A percentile compares a stretch with the other conserved stretches of the same genome.
Conservation (phyloP, 768 basidiomycete species). For the Kockovaella imperatae region DNA sequence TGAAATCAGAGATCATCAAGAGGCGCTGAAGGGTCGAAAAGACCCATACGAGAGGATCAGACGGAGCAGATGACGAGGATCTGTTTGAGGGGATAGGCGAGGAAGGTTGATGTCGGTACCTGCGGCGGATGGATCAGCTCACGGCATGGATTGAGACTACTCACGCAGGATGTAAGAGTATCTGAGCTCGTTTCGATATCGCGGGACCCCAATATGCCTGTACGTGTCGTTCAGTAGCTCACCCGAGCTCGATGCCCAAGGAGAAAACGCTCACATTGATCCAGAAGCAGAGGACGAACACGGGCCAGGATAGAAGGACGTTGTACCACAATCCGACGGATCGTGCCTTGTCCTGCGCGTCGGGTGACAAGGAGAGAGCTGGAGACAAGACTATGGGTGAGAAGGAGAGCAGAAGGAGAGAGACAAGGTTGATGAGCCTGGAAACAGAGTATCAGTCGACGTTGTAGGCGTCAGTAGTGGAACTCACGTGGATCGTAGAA, state of each 20-base stretch:
- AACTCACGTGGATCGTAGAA: constrained; percentile 36
- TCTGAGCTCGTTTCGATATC: constrained; percentile 38
- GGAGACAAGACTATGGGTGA: constrained; percentile 38
- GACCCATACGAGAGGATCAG: constrained; percentile 13
- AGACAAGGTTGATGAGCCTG: constrained; percentile 43
- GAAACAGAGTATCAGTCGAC: neutral
- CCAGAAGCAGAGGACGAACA: constrained; percentile 42
- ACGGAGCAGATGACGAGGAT: constrained; percentile 1
- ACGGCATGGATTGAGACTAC: neutral
- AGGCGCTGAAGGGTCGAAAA: constrained; percentile 21
- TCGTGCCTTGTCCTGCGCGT: constrained; percentile 16
- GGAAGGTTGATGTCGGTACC: constrained; percentile 31
- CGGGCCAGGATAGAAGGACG: constrained; percentile 38
- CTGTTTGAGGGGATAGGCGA: constrained; percentile 12
- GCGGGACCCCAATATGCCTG: constrained; percentile 35
- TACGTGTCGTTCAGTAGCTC: neutral
- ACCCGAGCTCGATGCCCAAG: neutral
- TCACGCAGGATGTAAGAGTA: constrained; percentile 33
- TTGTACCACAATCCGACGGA: constrained; percentile 39
- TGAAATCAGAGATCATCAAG: constrained; percentile 39
- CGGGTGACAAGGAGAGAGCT: constrained; percentile 15
- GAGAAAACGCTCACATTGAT: constrained; percentile 30
- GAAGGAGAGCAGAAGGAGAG: constrained; percentile 38
- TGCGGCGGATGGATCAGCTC: neutral
- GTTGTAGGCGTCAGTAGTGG: neutral